Conservation (phyloP, 2,329 filamentous ascomycete genomes). For the Aspergillus pseudotamarii region DNA sequence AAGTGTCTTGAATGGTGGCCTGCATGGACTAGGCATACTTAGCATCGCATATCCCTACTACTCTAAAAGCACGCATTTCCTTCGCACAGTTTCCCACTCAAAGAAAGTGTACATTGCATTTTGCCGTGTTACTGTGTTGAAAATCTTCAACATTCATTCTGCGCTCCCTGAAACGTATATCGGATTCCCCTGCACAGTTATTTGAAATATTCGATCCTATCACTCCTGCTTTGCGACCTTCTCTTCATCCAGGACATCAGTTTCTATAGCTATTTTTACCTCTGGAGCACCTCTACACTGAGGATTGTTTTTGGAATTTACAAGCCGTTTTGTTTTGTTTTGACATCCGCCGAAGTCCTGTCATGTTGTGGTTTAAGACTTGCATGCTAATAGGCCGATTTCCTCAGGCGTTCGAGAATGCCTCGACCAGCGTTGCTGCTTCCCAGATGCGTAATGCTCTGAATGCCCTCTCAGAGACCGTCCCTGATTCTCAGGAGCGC, state of each 20-base stretch:
- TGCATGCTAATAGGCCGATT: neutral
- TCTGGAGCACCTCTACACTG: too few species aligned
- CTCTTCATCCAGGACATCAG: too few species aligned
- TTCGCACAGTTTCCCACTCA: neutral
- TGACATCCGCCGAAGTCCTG: neutral
- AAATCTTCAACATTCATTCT: too few species aligned
- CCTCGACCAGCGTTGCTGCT: conserved; percentile 94
- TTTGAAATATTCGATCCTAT: neutral
- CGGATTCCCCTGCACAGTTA: neutral
- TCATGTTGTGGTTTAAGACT: neutral
- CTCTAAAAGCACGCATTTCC: neutral
- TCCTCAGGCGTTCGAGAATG: conserved; percentile 93
- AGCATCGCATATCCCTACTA: neutral
- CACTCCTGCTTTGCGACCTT: too few species aligned
- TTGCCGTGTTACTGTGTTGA: neutral
- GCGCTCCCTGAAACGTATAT: neutral
- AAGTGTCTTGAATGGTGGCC: neutral
- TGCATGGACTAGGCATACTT: neutral
- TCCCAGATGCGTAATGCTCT: conserved; percentile 99
- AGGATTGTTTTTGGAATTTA: too few species aligned
- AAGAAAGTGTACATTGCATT: neutral
- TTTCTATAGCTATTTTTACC: too few species aligned
- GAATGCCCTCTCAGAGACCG: conserved; percentile 87
- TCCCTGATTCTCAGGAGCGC: conserved; percentile 73
- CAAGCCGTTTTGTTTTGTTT: neutral